phyloP scores from a whole-genome alignment of 768 basidiomycete genomes.

The Mycena metata region DNA sequence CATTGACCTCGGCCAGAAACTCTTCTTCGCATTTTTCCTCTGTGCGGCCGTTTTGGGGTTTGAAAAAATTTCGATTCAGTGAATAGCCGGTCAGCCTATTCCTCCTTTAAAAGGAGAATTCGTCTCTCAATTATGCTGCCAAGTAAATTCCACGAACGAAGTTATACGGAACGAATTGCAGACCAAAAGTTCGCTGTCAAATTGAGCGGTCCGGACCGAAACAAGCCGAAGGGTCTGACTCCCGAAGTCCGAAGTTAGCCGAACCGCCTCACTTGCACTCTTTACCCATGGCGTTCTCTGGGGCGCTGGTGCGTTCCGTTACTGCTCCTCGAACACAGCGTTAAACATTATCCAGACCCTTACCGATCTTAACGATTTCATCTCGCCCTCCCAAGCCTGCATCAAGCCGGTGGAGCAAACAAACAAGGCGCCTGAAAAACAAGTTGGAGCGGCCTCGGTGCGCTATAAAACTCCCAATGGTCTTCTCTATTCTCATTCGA shows the following conservation, averaged over 20 bases:
- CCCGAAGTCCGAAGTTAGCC: no score
- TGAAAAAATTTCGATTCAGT: constrained; percentile 90
- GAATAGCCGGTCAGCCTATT: constrained; percentile 67
- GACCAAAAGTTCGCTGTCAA: constrained; percentile 86
- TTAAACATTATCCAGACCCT: constrained; percentile 69
- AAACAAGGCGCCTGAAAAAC: constrained; percentile 48
- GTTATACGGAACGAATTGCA: constrained; percentile 84
- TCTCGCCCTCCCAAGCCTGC: constrained; percentile 95
- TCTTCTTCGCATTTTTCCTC: constrained; percentile 81
- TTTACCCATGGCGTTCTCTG: constrained; percentile 83
- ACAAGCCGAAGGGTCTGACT: background rate
- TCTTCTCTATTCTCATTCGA: background rate
- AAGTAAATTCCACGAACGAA: constrained; percentile 81
- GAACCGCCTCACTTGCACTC: background rate
- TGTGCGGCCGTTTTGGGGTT: constrained; percentile 78
- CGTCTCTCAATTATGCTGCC: background rate
- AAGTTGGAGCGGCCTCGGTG: constrained; percentile 55
- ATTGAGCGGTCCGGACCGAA: constrained; percentile 31
- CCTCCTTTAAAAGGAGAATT: background rate
- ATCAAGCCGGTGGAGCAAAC: constrained; percentile 89
- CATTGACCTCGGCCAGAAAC: constrained; percentile 69
- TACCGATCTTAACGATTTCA: constrained; percentile 96
- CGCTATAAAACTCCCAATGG: constrained; percentile 23
- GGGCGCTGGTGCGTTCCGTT: constrained; percentile 74
- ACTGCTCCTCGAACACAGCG: constrained; percentile 1